Conservation (phyloP, 345 rosid genomes). For the Euclidium syriacum region DNA sequence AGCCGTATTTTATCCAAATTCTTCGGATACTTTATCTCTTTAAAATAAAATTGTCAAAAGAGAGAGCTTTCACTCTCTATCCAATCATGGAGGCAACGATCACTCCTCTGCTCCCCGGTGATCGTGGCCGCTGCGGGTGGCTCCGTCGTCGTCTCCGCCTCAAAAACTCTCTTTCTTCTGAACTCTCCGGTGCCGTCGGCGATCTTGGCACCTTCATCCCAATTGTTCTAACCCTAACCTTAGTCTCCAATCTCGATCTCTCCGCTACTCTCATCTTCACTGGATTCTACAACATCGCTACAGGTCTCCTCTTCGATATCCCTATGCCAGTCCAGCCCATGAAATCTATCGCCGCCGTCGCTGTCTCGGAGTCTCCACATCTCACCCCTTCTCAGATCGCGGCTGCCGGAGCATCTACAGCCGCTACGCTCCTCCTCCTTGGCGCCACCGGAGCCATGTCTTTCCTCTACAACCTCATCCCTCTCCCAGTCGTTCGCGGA, state of each 20-base stretch:
- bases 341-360: constrained; percentile 86
- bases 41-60: not conserved
- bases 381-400: constrained; percentile 62
- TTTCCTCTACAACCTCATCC: constrained; percentile 57
- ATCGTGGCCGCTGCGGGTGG: constrained; percentile 25
- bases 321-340: constrained; percentile 91
- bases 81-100: constrained; percentile 31
- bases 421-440: constrained; percentile 52
- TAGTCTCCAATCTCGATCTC: constrained; percentile 66
- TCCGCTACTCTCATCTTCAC: constrained; percentile 76
- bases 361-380: constrained; percentile 65
- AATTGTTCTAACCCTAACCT: constrained; percentile 57
- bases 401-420: constrained; percentile 60
- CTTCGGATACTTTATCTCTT: not conserved
- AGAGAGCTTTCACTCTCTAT: no score
- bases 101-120: constrained; percentile 30
- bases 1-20: constrained; percentile 31
- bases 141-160: constrained; percentile 42
- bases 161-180: constrained; percentile 43
- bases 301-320: constrained; percentile 74
- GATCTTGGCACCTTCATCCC: constrained; percentile 86
- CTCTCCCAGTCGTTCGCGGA: constrained; percentile 89
- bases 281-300: constrained; percentile 59
- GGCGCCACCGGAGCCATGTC: constrained; percentile 79
- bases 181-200: constrained; percentile 79